Conservation (phyloP, 805 yeast genomes). For the Brettanomyces bruxellensis region DNA sequence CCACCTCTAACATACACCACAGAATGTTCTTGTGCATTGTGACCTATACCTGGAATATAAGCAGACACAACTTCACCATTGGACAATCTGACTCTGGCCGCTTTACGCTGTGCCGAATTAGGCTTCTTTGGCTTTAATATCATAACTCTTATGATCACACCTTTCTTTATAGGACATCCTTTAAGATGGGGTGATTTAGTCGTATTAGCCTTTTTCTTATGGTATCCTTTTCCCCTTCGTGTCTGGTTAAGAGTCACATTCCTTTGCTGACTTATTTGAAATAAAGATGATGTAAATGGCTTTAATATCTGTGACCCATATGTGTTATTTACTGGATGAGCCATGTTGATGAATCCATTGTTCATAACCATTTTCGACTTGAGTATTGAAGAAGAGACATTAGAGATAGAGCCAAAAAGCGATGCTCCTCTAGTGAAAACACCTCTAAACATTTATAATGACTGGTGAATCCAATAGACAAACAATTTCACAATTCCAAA, state of each 20-base stretch:
- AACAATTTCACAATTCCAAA: too few species aligned
- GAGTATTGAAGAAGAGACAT: slow-evolving; percentile 9
- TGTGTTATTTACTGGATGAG: neutral
- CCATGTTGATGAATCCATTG: slow-evolving; percentile 9
- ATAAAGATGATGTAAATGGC: slow-evolving; percentile 4
- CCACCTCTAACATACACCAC: slow-evolving; percentile 98
- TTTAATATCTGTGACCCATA: neutral
- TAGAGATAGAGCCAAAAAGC: slow-evolving; percentile 1
- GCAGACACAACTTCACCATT: slow-evolving; percentile 87
- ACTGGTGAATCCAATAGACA: too few species aligned
- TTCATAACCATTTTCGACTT: slow-evolving; percentile 7
- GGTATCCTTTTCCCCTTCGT: slow-evolving; percentile 50
- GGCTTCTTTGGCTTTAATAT: slow-evolving; percentile 97
- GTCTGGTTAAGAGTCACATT: slow-evolving; percentile 73
- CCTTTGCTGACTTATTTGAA: slow-evolving; percentile 30
- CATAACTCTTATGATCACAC: slow-evolving; percentile 90
- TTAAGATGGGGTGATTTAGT: slow-evolving; percentile 76
- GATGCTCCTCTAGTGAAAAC: slow-evolving; percentile 2
- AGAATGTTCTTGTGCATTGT: slow-evolving; percentile 95
- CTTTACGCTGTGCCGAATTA: slow-evolving; percentile 95
- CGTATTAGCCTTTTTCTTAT: slow-evolving; percentile 27
- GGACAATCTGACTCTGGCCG: slow-evolving; percentile 86
- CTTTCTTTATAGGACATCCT: slow-evolving; percentile 79
- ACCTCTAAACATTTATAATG: slow-evolving; percentile 9
- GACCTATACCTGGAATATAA: slow-evolving; percentile 97